These are phyloP conservation scores for Rugiboletus extremiorientalis DNA, from an alignment of 1,284 basidiomycete species.

Conservation along the genomic window DNA sequence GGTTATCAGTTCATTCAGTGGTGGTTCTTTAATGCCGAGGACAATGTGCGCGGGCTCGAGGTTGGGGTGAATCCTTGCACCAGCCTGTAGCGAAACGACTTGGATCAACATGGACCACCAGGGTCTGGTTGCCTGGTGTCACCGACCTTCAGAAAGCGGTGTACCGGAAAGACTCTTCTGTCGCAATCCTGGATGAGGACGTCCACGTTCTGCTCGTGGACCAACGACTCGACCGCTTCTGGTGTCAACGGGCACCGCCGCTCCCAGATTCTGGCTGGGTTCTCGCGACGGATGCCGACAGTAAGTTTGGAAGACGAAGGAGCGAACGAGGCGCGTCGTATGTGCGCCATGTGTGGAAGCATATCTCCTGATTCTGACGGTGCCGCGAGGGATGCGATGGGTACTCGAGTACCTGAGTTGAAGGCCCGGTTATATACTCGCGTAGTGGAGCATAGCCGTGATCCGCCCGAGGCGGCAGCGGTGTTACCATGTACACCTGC, in stretches of 20 bases:
- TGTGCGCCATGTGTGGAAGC: constrained; percentile 17
- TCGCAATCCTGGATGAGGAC: constrained; percentile 78
- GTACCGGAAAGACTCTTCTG: constrained; percentile 67
- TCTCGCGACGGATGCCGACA: constrained; percentile 75
- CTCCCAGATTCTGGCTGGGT: constrained; percentile 82
- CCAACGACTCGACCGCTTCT: constrained; percentile 61
- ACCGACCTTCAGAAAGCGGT: constrained; percentile 65
- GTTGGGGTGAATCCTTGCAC: constrained; percentile 61
- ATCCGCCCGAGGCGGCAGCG: constrained; percentile 12
- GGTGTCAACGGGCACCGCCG: constrained; percentile 84
- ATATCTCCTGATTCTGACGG: constrained; percentile 6
- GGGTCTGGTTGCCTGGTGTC: not conserved
- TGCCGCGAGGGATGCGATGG: too few species aligned
- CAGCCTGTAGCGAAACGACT: constrained; percentile 54
- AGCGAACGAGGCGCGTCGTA: constrained; percentile 22
- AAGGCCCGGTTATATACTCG: constrained; percentile 5
- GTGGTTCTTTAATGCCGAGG: constrained; percentile 87
- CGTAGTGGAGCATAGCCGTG: not conserved
- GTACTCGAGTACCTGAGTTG: too few species aligned
- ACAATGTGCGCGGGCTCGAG: constrained; percentile 73
- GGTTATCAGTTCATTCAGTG: constrained; percentile 59
- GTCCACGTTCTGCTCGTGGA: constrained; percentile 54
- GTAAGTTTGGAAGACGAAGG: constrained; percentile 38
- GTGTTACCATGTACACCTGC: not conserved
- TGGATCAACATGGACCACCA: constrained; percentile 2